Evolutionary conservation across 1,284 basidiomycete genomes (phyloP).

Genomic region (Cutaneotrichosporon daszewskae): DNA sequence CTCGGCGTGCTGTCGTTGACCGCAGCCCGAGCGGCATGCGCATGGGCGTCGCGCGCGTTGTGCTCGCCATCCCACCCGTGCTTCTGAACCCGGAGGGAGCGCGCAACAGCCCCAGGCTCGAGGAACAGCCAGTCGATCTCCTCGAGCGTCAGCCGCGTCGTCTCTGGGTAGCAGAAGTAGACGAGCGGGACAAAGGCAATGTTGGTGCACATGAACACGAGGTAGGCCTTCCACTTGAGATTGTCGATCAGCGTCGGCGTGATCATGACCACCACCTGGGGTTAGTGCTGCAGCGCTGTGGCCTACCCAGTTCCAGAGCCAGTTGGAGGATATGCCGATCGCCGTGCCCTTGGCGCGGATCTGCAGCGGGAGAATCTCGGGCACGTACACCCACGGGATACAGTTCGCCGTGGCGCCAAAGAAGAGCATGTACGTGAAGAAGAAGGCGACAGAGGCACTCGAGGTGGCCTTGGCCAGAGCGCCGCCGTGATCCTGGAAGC

Average conservation of each 20-base stretch:
- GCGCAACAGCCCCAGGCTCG: background rate
- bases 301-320: conserved; percentile 8
- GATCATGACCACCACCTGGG: background rate
- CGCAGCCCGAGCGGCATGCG: no score
- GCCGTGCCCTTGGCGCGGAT: conserved; percentile 10
- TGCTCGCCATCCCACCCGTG: conserved; percentile 5
- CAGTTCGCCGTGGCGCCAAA: conserved; percentile 8
- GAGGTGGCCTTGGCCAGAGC: conserved; percentile 1
- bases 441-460: conserved; percentile 3
- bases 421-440: conserved; percentile 10
- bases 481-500: conserved; percentile 40
- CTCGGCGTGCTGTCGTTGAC: no score
- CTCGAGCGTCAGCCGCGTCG: conserved; percentile 27
- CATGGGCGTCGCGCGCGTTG: no score
- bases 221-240: conserved; percentile 6
- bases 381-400: conserved; percentile 8
- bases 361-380: conserved; percentile 7
- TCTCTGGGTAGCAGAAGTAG: conserved; percentile 34
- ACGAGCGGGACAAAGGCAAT: conserved; percentile 22
- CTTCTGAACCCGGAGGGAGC: conserved; percentile 3
- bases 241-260: conserved; percentile 4
- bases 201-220: conserved; percentile 10
- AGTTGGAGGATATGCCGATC: conserved; percentile 6
- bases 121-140: conserved; percentile 23
- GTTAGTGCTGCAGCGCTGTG: background rate